These are phyloP conservation scores for Endocladia muricata DNA, from an alignment of 31 red algal species.

Conservation along the genomic window DNA sequence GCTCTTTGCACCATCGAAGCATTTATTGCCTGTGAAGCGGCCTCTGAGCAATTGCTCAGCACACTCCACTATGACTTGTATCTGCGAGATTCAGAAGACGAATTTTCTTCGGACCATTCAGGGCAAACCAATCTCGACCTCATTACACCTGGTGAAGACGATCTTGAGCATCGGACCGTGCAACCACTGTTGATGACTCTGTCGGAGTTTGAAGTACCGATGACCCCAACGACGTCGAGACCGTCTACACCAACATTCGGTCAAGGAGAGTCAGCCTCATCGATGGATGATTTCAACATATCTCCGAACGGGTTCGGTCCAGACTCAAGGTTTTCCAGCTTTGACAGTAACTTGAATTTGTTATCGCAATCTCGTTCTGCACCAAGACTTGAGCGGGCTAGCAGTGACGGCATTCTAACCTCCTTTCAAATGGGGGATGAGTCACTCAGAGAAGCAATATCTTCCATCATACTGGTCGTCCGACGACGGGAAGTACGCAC, in stretches of 20 bases:
- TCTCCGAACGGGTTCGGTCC: background rate
- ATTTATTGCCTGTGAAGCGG: conserved; percentile 28
- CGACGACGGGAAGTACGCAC: conserved; percentile 61
- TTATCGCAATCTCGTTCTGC: background rate
- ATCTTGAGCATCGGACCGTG: conserved; percentile 21
- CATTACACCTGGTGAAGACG: conserved; percentile 25
- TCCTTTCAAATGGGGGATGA: conserved; percentile 52
- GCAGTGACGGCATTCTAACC: conserved; percentile 33
- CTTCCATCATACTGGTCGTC: conserved; percentile 62
- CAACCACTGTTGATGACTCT: conserved; percentile 57
- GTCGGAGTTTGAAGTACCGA: conserved; percentile 49
- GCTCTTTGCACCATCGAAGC: conserved; percentile 52
- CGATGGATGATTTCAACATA: conserved; percentile 24
- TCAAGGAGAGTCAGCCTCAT: background rate
- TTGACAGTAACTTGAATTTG: background rate
- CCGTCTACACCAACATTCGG: conserved; percentile 22
- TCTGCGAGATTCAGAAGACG: conserved; percentile 3
- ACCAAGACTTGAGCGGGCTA: conserved; percentile 8
- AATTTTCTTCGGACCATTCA: background rate
- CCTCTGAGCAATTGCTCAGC: conserved; percentile 21
- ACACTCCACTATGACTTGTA: conserved; percentile 42
- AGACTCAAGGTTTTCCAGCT: conserved; percentile 8
- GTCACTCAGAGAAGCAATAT: conserved; percentile 44
- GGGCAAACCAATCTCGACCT: conserved; percentile 12
- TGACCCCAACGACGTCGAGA: conserved; percentile 30